Evolutionary conservation across 2,329 filamentous ascomycete genomes (phyloP).

Genomic region (Hypoxylon sp.): DNA sequence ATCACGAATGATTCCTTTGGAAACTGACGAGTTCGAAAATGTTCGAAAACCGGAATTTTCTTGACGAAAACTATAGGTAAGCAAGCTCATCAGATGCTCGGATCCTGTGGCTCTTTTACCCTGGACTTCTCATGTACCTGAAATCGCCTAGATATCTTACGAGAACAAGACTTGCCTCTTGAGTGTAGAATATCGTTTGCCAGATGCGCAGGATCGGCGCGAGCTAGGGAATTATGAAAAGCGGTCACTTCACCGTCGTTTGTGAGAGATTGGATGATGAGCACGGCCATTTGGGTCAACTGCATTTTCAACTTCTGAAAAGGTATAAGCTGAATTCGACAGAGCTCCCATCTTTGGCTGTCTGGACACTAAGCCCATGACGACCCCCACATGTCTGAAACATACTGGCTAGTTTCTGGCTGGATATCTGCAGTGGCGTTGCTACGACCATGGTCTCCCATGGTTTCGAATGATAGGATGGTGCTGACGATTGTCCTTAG

Average conservation of each 20-base stretch:
- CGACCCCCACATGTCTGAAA: conserved; percentile 47
- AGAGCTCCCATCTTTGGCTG: conserved; percentile 43
- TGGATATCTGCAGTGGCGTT: conserved; percentile 51
- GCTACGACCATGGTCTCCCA: conserved; percentile 26
- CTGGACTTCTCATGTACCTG: conserved; percentile 22
- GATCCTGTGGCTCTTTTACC: not conserved
- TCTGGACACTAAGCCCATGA: conserved; percentile 38
- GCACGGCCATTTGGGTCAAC: conserved; percentile 31
- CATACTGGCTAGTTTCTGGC: conserved; percentile 44
- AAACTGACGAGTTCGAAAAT: conserved; percentile 28
- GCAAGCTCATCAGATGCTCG: conserved; percentile 15
- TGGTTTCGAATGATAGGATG: conserved; percentile 36
- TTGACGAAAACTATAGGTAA: conserved; percentile 21
- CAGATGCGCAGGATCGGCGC: conserved; percentile 28
- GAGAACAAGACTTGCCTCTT: conserved; percentile 19
- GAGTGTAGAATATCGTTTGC: conserved; percentile 16
- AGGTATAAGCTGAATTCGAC: conserved; percentile 32
- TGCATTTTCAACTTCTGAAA: conserved; percentile 37
- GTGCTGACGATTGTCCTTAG: conserved; percentile 36
- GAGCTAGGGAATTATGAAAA: conserved; percentile 25
- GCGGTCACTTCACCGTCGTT: conserved; percentile 45
- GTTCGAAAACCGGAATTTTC: conserved; percentile 27
- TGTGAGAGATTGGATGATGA: conserved; percentile 27
- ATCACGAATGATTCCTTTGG: conserved; percentile 36
- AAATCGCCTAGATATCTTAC: conserved; percentile 22